Percentiles rank a stretch among this genome's conserved stretches.
phyloP scores from a whole-genome alignment of 2,329 filamentous ascomycete species.

The Chalaropsis ovoidea region DNA sequence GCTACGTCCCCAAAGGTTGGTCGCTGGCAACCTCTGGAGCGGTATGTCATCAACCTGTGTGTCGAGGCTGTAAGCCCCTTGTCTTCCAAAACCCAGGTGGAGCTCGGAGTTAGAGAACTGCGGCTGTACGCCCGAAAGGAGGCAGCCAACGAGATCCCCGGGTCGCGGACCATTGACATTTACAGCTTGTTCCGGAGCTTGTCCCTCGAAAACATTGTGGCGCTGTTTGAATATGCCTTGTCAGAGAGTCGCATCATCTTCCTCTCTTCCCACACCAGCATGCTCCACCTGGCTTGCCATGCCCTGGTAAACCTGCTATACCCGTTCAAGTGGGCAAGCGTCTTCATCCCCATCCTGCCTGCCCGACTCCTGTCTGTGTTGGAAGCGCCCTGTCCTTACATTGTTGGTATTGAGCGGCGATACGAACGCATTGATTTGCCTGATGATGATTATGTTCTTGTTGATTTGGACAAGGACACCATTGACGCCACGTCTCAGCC shows the following conservation, averaged over 20 bases:
- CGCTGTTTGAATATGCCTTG: slow-evolving; percentile 85
- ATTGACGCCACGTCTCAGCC: slow-evolving; percentile 77
- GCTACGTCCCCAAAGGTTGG: slow-evolving; percentile 82
- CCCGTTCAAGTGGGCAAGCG: slow-evolving; percentile 83
- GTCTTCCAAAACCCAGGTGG: slow-evolving; percentile 89
- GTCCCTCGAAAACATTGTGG: slow-evolving; percentile 83
- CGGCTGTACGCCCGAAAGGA: slow-evolving; percentile 89
- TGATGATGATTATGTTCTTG: slow-evolving; percentile 89
- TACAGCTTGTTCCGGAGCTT: slow-evolving; percentile 86
- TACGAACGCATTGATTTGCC: slow-evolving; percentile 81
- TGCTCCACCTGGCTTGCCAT: slow-evolving; percentile 87
- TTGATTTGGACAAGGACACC: slow-evolving; percentile 83
- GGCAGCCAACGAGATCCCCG: slow-evolving; percentile 83
- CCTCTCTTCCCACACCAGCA: slow-evolving; percentile 86
- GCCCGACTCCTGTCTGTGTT: slow-evolving; percentile 79
- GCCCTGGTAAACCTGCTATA: slow-evolving; percentile 80
- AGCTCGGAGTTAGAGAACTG: slow-evolving; percentile 79
- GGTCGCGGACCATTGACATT: slow-evolving; percentile 80
- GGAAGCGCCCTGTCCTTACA: slow-evolving; percentile 92
- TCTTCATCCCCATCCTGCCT: slow-evolving; percentile 86
- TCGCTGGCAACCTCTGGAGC: slow-evolving; percentile 90
- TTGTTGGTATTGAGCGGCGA: slow-evolving; percentile 86
- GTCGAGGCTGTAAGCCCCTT: slow-evolving; percentile 88
- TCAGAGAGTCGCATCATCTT: slow-evolving; percentile 93
- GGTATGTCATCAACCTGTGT: slow-evolving; percentile 94